phyloP scores from a whole-genome alignment of 192 early-diverging fungal genomes.

The Gryganskiella cystojenkinii region DNA sequence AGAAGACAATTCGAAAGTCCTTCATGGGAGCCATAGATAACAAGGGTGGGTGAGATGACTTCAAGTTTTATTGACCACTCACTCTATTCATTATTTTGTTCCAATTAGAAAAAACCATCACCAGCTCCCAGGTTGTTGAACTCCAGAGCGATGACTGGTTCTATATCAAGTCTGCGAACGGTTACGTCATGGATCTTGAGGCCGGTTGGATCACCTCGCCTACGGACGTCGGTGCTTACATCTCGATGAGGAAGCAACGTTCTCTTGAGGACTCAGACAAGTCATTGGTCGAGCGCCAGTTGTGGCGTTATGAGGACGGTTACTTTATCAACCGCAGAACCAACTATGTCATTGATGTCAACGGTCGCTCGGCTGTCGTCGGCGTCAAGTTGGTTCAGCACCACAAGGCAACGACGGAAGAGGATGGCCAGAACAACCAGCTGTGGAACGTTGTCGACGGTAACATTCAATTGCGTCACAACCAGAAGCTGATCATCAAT shows the following conservation, averaged over 20 bases:
- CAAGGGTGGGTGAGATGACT: too few relatives aligned
- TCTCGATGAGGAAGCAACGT: slow-evolving; percentile 52
- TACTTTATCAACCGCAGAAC: slow-evolving; percentile 51
- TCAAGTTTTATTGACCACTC: not conserved
- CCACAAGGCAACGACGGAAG: slow-evolving; percentile 40
- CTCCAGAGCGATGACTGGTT: slow-evolving; percentile 46
- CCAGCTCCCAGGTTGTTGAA: slow-evolving; percentile 16
- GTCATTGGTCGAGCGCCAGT: slow-evolving; percentile 29
- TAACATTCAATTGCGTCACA: slow-evolving; percentile 37
- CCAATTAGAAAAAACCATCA: not conserved
- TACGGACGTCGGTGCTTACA: slow-evolving; percentile 48
- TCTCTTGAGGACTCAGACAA: slow-evolving; percentile 37
- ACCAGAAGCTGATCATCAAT: slow-evolving; percentile 36
- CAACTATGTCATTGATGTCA: slow-evolving; percentile 44
- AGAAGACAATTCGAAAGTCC: too few relatives aligned
- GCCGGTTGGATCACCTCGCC: slow-evolving; percentile 50
- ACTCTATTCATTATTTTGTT: not conserved
- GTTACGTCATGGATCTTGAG: slow-evolving; percentile 49
- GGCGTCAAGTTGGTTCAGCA: slow-evolving; percentile 52
- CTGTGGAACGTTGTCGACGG: slow-evolving; percentile 43
- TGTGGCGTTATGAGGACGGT: slow-evolving; percentile 51
- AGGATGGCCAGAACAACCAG: slow-evolving; percentile 37
- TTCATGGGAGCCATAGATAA: too few relatives aligned
- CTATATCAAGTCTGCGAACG: slow-evolving; percentile 45
- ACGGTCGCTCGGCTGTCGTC: slow-evolving; percentile 42